Evolutionary conservation across 177 flowering plant genomes (phyloP), one percentile per base, ranked within the genome.

Genomic region (Vitis hybrid): DNA sequence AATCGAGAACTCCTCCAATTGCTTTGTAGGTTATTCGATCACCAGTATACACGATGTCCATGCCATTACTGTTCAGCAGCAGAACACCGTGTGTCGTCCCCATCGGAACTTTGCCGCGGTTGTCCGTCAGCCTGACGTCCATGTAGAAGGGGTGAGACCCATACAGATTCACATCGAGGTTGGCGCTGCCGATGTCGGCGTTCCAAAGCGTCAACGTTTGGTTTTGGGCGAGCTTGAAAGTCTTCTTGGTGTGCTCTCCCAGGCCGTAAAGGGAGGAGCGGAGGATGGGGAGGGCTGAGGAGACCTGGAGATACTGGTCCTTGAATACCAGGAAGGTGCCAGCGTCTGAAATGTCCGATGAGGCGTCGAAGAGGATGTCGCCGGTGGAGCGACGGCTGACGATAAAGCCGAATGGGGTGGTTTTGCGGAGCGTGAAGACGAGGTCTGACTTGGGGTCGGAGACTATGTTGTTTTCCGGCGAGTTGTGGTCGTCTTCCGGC

Each of bases 101-200:
- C 0, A 78, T 72, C 0, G 55, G 10, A 1, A 65, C 73, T 12
- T 55, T 75, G 1, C 73, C 78, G 13, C 67, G 71, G 0, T 4
- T 1, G 0, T 75, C 60, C 6, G 83, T 67, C 10, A 89, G 80
- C 56, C 98, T 26, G 29, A 91, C 78, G 45, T 93, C 98, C 63
- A 93, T 65, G 75, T 93, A 93, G 64, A 93, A 93, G 1, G 98
- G 97, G 72, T 93, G 98, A 14, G 92, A 86, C 1, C 98, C 98
- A 51, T 93, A 93, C 10, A 93, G 79, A 60, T 90, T 93, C 11
- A 90, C 48, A 67, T 91, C 89, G 2, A 59, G 58, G 61, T 69
- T 80, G 0, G 62, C 63, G 65, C 90, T 86, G 1, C 26, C 81
- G 60, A 83, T 83, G 74, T 93, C 98, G 5, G 90, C 86, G 67